Percentiles rank a stretch among this genome's conserved stretches.
These are phyloP conservation scores for Hypsizygus marmoreus DNA, from an alignment of 768 basidiomycete species.

Conservation along the genomic window DNA sequence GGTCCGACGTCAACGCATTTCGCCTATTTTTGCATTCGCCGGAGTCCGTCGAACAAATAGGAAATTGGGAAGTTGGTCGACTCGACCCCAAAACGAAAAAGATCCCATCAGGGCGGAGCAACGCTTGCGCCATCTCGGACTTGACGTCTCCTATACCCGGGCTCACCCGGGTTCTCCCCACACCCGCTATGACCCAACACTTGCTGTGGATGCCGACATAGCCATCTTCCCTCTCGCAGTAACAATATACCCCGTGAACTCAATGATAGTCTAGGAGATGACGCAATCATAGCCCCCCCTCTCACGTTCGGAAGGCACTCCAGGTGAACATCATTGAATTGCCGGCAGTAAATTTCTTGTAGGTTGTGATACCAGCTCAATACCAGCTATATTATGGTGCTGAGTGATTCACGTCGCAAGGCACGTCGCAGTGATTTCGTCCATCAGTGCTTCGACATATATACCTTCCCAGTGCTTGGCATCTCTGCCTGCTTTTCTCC, in stretches of 20 bases:
- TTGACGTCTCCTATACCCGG: slow-evolving; percentile 39
- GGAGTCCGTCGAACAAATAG: slow-evolving; percentile 18
- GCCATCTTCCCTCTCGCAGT: slow-evolving; percentile 30
- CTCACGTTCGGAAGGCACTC: slow-evolving; percentile 34
- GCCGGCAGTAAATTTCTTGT: slow-evolving; percentile 33
- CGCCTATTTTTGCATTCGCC: slow-evolving; percentile 15
- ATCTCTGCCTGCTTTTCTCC: slow-evolving; percentile 37
- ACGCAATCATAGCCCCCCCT: slow-evolving; percentile 24
- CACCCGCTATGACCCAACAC: slow-evolving; percentile 21
- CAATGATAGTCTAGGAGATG: slow-evolving; percentile 20
- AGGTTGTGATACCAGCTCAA: too few relatives aligned
- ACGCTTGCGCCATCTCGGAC: slow-evolving; percentile 31
- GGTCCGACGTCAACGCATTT: slow-evolving; percentile 46
- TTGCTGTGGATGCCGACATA: slow-evolving; percentile 24
- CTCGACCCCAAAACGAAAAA: slow-evolving; percentile 20
- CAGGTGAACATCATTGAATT: slow-evolving; percentile 22
- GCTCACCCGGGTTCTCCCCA: slow-evolving; percentile 20
- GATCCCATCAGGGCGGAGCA: slow-evolving; percentile 27
- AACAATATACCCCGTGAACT: slow-evolving; percentile 27
- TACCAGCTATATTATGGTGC: too few relatives aligned
- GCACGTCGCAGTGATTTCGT: slow-evolving; percentile 49
- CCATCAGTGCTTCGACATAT: slow-evolving; percentile 27
- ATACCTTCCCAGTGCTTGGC: slow-evolving; percentile 38
- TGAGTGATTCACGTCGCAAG: too few relatives aligned
- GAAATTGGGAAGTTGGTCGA: slow-evolving; percentile 33